A percentile compares a stretch with the other conserved stretches of the same genome.
phyloP scores from a whole-genome alignment of 2,329 filamentous ascomycete genomes.

The Trichocomaceae sp. region DNA sequence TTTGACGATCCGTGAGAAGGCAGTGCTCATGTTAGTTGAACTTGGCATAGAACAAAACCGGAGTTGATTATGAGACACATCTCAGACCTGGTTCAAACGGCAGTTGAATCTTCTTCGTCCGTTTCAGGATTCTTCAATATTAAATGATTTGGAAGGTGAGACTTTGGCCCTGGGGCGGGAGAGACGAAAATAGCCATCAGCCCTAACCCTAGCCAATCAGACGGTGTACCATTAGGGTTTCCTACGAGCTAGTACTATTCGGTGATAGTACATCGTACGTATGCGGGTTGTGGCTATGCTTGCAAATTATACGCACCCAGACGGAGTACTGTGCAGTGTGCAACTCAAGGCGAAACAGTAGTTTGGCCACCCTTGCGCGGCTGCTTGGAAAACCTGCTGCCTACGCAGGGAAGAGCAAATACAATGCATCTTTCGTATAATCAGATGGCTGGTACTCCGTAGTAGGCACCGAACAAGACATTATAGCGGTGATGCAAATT shows the following conservation, averaged over 20 bases:
- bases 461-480: not conserved
- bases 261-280: not conserved
- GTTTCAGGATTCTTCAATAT: too few relatives aligned
- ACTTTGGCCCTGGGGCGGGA: not conserved
- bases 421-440: not conserved
- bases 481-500: not conserved
- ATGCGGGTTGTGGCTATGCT: constrained; percentile 5
- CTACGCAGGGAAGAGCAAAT: not conserved
- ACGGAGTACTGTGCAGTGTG: not conserved
- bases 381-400: not conserved
- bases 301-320: not conserved
- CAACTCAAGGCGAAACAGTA: not conserved
- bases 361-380: not conserved
- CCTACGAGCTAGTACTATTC: not conserved
- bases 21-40: not conserved
- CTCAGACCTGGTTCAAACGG: not conserved
- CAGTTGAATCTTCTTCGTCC: not conserved
- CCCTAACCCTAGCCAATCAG: not conserved
- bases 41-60: too few relatives aligned
- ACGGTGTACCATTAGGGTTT: not conserved
- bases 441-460: not conserved
- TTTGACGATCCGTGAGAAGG: constrained; percentile 5
- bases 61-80: not conserved
- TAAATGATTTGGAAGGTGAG: not conserved
- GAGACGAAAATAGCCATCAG: not conserved